Evolutionary conservation across 768 basidiomycete genomes (phyloP).

Genomic region (Mycena leptocephala): DNA sequence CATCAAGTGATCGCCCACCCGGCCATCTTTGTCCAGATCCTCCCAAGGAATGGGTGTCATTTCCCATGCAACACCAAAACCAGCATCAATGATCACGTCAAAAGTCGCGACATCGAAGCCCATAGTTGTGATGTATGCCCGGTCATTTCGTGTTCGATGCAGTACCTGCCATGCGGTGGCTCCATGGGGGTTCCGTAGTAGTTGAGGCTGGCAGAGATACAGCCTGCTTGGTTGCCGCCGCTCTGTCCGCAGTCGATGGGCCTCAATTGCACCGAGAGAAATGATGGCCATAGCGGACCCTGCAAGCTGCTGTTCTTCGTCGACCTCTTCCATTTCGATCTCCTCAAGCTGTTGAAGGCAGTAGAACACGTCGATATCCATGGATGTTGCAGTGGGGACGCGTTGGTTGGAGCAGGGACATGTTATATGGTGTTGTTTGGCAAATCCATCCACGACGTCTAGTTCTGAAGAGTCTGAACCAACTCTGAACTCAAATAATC

Average conservation of each 20-base stretch:
- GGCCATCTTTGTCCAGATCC: background rate
- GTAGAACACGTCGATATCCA: conserved; percentile 4
- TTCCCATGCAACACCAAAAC: conserved; percentile 41
- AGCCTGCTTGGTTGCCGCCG: background rate
- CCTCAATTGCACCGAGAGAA: background rate
- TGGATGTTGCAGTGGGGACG: background rate
- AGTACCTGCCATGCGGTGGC: conserved; percentile 46
- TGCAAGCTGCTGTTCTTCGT: background rate
- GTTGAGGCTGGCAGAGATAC: too few species aligned
- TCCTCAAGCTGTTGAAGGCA: background rate
- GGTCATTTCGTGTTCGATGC: conserved; percentile 36
- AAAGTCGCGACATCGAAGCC: too few species aligned
- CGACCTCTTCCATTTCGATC: background rate
- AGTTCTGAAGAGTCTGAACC: too few species aligned
- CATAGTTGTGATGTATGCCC: too few species aligned
- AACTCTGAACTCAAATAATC: too few species aligned
- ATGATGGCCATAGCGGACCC: background rate
- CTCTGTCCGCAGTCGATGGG: background rate
- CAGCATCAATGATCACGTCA: conserved; percentile 40
- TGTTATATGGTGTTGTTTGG: too few species aligned
- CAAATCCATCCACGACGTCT: too few species aligned
- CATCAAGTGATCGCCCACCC: background rate
- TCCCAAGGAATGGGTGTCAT: background rate
- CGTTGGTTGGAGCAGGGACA: too few species aligned
- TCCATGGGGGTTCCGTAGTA: conserved; percentile 39